These are phyloP conservation scores for Yarrowia deformans DNA, from an alignment of 805 yeast species.

Conservation along the genomic window DNA sequence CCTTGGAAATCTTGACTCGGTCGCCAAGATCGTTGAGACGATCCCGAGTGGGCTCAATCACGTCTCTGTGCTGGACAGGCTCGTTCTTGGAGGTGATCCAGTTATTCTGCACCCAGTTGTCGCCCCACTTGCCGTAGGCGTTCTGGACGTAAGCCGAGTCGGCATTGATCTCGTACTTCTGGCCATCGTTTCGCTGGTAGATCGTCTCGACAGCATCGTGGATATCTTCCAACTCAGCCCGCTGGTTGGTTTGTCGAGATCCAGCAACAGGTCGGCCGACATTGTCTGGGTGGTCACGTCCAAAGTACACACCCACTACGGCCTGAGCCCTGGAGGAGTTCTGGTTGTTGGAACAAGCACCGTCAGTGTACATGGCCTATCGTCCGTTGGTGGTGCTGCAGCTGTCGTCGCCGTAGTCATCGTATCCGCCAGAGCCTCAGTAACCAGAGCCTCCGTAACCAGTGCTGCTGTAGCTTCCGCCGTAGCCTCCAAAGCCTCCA, in stretches of 20 bases:
- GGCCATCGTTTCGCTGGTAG: constrained; percentile 6
- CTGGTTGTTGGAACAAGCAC: neutral
- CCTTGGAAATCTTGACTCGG: constrained; percentile 9
- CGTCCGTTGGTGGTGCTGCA: no score
- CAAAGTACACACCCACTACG: neutral
- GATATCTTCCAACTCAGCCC: constrained; percentile 8
- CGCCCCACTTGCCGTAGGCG: constrained; percentile 5
- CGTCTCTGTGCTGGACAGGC: constrained; percentile 12
- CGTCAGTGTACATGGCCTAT: neutral
- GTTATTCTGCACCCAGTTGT: constrained; percentile 5
- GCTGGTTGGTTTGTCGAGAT: neutral
- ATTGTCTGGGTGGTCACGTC: neutral
- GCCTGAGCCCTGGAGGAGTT: neutral
- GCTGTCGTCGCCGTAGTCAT: neutral
- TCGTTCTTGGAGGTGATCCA: constrained; percentile 20
- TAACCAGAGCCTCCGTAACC: neutral
- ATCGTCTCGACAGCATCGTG: constrained; percentile 4
- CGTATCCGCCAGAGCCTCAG: neutral
- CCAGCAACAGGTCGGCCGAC: neutral
- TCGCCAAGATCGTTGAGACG: constrained; percentile 2
- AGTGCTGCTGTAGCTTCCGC: neutral
- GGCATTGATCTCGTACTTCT: neutral
- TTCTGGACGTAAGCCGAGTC: constrained; percentile 1
- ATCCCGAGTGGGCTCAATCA: constrained; percentile 8
- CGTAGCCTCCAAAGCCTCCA: neutral